Base-by-base conservation (phyloP, 2,329 filamentous ascomycete species). In the Beauveria varroae region DNA sequence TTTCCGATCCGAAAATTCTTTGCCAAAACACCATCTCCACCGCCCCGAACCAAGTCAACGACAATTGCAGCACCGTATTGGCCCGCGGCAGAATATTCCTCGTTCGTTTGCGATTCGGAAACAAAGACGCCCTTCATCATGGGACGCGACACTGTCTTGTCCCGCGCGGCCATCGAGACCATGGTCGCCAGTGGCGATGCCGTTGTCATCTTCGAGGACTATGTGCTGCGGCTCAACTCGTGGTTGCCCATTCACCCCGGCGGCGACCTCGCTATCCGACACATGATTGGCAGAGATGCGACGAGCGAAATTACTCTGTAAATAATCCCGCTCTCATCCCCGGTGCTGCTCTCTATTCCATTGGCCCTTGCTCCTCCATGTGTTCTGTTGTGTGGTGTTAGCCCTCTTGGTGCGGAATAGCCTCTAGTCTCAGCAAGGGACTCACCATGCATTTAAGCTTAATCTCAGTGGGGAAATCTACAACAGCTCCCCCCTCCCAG, bases 241-340 rank as follows among this genome's bases (percentile, higher is more conserved):
- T 87, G 84, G 85, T 76, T 86, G 65, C 69, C 79, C 60, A 78
- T 73, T 61, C 85, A 87, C 66, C 85, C 85, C 0, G 85, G 85
- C 22, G 85, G 85, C 37, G 73, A 76, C 16, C 72, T 86, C 28
- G 81, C 83, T 22, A 84, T 86, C 63, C 68, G 82, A 64, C 84
- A 87, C 72, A 86, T 85, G 81, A 79, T 85, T 4, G 82, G 82
- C 60, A 77, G 76, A 70, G 82, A 85, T 71, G 81, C 82, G 26
- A 83, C 81, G 22, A 80, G 84, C 67, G 82, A 85, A 68, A 84
- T 85, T 66, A 80, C 80, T 64, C 79, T 78, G 82, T 84, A 79
- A 76, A 61, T 52, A 51, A 56, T 34, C 46, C 61, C 24, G 10
- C 22, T 16, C 7, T 22, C 16, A 2, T 41, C 37, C 14, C 20